These are phyloP conservation scores for Prunus yedoensis DNA, from an alignment of 331 rosid genomes.

Conservation along the genomic window DNA sequence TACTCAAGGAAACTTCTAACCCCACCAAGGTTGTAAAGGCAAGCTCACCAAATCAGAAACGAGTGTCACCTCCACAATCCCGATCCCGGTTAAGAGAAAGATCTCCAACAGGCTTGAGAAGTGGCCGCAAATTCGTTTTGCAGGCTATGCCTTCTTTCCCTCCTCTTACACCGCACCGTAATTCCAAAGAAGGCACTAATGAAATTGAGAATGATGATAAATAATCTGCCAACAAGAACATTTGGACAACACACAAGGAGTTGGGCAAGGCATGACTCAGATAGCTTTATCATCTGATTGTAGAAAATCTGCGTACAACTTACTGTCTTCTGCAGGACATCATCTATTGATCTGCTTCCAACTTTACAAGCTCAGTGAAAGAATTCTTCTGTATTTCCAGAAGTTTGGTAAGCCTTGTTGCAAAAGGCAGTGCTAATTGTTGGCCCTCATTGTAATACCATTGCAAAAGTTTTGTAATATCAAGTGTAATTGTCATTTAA, in stretches of 20 bases:
- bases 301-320: not conserved
- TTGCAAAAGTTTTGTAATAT: not conserved
- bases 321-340: not conserved
- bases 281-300: not conserved
- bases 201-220: not conserved
- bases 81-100: not conserved
- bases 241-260: not conserved
- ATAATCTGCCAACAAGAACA: not conserved
- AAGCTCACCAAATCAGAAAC: slow-evolving; percentile 22
- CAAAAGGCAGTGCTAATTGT: not conserved
- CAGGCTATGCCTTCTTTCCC: slow-evolving; percentile 27
- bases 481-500: not conserved
- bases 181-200: slow-evolving; percentile 5
- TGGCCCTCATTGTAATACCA: not conserved
- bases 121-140: slow-evolving; percentile 17
- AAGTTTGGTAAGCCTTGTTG: not conserved
- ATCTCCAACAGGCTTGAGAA: slow-evolving; percentile 12
- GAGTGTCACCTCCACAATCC: slow-evolving; percentile 15
- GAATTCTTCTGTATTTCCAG: not conserved
- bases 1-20: slow-evolving; percentile 18
- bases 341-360: not conserved
- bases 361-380: not conserved
- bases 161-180: slow-evolving; percentile 16
- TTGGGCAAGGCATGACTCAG: not conserved
- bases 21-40: slow-evolving; percentile 1